phyloP scores from a whole-genome alignment of 352 stramenopile species.

The Phytophthora tubulina region DNA sequence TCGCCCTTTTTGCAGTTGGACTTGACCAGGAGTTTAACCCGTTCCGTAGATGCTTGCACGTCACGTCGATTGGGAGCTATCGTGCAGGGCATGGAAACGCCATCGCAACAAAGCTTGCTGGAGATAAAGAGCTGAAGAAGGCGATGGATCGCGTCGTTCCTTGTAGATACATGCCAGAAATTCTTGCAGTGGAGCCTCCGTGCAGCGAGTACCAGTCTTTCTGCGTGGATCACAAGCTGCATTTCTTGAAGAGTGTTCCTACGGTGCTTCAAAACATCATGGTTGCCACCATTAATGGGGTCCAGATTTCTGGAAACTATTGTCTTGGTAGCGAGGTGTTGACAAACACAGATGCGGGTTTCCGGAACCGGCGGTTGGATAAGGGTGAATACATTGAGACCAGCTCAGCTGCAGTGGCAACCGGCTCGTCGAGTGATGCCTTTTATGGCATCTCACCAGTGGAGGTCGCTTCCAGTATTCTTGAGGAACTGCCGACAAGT shows the following conservation, averaged over 20 bases:
- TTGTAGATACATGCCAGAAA: constrained; percentile 57
- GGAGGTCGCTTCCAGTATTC: constrained; percentile 52
- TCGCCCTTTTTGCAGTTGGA: constrained; percentile 67
- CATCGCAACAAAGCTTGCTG: constrained; percentile 33
- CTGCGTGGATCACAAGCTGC: constrained; percentile 54
- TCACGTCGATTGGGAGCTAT: constrained; percentile 39
- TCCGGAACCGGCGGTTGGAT: constrained; percentile 48
- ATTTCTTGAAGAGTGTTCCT: constrained; percentile 67
- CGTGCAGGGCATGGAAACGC: constrained; percentile 16
- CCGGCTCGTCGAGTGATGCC: constrained; percentile 27
- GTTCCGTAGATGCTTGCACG: constrained; percentile 70
- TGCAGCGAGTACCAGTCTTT: constrained; percentile 51
- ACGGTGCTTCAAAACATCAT: constrained; percentile 72
- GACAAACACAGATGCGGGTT: constrained; percentile 9
- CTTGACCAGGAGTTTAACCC: constrained; percentile 76
- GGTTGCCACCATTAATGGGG: constrained; percentile 68
- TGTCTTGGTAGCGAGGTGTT: constrained; percentile 39
- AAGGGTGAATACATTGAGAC: constrained; percentile 54
- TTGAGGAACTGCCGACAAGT: constrained; percentile 67
- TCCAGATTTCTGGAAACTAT: constrained; percentile 45
- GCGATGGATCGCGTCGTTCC: constrained; percentile 47
- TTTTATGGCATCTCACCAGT: constrained; percentile 36
- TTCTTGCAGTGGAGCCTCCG: constrained; percentile 59
- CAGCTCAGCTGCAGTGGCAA: constrained; percentile 23
- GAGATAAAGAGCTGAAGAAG: constrained; percentile 49